Evolutionary conservation across 164 flowering plant species (phyloP), one percentile per base, ranked within the genome.

Genomic region (Magnolia changhungtana): DNA sequence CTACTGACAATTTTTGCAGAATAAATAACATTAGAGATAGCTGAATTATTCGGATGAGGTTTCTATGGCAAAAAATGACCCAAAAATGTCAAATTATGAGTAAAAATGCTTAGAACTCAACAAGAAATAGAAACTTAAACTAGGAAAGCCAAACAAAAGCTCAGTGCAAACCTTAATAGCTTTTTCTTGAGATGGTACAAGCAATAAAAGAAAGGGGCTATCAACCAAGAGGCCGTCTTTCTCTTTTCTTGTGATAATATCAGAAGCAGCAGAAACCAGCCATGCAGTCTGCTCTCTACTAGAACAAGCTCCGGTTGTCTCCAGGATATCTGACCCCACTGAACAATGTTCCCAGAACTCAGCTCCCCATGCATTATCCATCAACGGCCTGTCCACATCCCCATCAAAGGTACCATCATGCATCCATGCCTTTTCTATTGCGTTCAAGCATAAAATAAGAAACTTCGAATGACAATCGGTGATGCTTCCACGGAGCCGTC

Each of bases 181-280:
- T 80, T 83, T 86, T 52, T 88, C 92, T 77, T 85, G 87, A 21
- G 90, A 83, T 52, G 97, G 90, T 14, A 94, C 98, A 59, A 96
- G 86, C 80, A 80, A 90, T 75, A 96, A 80, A 74, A 94, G 88
- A 66, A 88, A 94, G 6, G 99, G 98, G 71, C 77, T 78, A 45
- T 64, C 72, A n/a, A 86, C 58, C 4, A 84, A 80, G 68, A 77
- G 65, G 23, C 91, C 96, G 65, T 89, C 87, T 76, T 85, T 88
- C 83, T 94, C 98, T 82, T 81, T 87, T 63, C 78, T 88, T 67
- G 87, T 71, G 80, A 94, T 87, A 63, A 81, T 81, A 86, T 92
- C 97, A 71, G 97, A 89, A 69, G 94, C 92, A 27, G 84, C 80
- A 21, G 97, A 86, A 69, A 86, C 92, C 7, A 96, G 73, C 98